These are phyloP conservation scores for Fraxinus floribunda DNA, from an alignment of 305 asterid genomes.

Conservation along the genomic window DNA sequence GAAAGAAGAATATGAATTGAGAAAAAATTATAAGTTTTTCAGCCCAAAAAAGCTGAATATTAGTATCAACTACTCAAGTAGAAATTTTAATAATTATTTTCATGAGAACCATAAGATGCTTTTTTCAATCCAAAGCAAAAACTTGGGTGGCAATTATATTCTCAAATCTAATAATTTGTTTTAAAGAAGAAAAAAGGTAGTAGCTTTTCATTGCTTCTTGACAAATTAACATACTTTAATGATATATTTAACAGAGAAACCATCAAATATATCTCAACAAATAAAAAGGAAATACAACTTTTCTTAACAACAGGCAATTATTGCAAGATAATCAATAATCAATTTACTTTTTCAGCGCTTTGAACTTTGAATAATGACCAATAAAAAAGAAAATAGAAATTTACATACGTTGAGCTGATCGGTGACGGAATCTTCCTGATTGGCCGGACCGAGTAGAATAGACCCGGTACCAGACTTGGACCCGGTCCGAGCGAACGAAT, in stretches of 20 bases:
- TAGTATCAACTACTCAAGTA: neutral
- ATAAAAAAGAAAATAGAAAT: neutral
- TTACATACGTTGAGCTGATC: constrained; percentile 62
- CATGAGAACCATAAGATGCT: neutral
- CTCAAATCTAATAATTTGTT: neutral
- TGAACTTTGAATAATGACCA: neutral
- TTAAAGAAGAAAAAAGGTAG: neutral
- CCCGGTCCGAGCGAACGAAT: constrained; percentile 68
- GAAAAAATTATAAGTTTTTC: neutral
- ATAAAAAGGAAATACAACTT: neutral
- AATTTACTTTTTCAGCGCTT: too few relatives aligned
- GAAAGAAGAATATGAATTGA: neutral
- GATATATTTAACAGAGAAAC: neutral
- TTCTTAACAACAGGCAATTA: neutral
- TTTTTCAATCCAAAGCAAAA: neutral
- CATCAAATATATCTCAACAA: neutral
- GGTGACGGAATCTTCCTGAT: constrained; percentile 78
- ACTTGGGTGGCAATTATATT: neutral
- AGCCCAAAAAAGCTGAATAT: neutral
- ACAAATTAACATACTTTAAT: neutral
- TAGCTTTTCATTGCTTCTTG: neutral
- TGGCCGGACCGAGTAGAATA: constrained; percentile 60
- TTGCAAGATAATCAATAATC: neutral
- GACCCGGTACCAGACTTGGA: constrained; percentile 65
- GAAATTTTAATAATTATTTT: too few relatives aligned